Base-by-base conservation (phyloP, 345 rosid genomes). In the Trapa incisa region DNA sequence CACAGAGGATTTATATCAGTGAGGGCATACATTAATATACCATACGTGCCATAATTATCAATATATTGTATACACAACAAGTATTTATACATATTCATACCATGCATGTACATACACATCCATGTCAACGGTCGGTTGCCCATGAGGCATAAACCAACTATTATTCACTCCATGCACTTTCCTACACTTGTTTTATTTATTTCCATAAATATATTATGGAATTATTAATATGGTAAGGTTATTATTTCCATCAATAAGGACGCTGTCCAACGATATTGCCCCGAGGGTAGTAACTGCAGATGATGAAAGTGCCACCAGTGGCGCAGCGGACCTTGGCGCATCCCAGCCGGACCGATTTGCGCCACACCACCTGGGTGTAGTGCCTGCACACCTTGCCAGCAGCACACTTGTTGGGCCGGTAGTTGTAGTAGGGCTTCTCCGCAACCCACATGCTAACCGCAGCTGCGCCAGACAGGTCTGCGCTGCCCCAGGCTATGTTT, bases 361-460 rank as follows among this genome's bases (percentile, higher is more conserved):
- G 17, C 43, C 43, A 41, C 43, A 65, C 69, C 57, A 67, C 69
- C 17, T 67, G 61, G 57, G 61, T 67, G 61, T 50, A 67, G 39
- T 47, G 69, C 33, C 60, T 61, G n/a, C 69, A 50, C 0, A 17
- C 12, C 67, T 45, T 65, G 2, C 54, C 38, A 1, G 9, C 15
- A 3, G 69, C 60, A 0, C 69, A 67, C 7, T 61, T 32, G 45
- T 67, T 67, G 4, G 61, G 15, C 6, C 12, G 9, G 33, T 50
- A 67, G 61, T 67, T 45, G 17, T 67, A 67, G 36, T 67, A 6
- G 43, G n/a, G 4, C 69, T 67, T 50, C 41, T 50, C 69, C 1
- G 33, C 43, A 9, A 67, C 69, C 69, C 69, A 67, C 61, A 52
- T 67, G 47, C 53, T 37, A 47, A 67, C 69, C 0, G 69, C 69